phyloP scores from a whole-genome alignment of 306 rosid species.

The Corylus heterophylla region DNA sequence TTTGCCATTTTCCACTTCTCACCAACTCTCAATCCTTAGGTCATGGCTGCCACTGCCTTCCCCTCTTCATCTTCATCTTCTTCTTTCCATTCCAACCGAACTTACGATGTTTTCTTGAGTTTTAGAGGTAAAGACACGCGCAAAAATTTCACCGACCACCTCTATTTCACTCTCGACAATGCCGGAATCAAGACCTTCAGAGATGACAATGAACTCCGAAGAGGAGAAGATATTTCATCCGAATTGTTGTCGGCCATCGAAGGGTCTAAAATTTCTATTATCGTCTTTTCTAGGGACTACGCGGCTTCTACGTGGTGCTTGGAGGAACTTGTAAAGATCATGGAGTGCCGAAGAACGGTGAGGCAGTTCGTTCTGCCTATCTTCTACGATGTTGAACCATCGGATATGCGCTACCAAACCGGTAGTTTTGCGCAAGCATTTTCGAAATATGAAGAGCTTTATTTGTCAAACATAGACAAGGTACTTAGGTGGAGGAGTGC shows the following conservation, averaged over 20 bases:
- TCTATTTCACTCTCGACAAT: too few species aligned
- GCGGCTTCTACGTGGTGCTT: conserved; percentile 16
- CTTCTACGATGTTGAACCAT: conserved; percentile 11
- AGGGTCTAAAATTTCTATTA: neutral
- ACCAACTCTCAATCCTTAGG: neutral
- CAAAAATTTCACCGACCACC: too few species aligned
- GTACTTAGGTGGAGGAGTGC: conserved; percentile 9
- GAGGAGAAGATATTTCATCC: conserved; percentile 3
- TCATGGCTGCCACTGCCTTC: neutral
- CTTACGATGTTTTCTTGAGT: too few species aligned
- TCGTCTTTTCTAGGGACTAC: conserved; percentile 1
- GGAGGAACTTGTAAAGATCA: conserved; percentile 24
- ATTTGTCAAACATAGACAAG: too few species aligned
- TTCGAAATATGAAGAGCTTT: too few species aligned
- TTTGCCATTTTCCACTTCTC: neutral
- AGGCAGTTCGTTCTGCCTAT: conserved; percentile 10
- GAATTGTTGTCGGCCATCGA: conserved; percentile 5
- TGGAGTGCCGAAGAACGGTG: too few species aligned
- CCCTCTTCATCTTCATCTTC: neutral
- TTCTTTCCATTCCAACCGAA: neutral
- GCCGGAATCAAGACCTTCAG: too few species aligned
- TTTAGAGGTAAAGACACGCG: too few species aligned
- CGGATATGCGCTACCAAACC: conserved; percentile 9
- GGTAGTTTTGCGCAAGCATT: neutral
- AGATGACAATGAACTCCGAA: neutral